These are phyloP conservation scores for Starmerella floris DNA, from an alignment of 805 yeast genomes.

Conservation along the genomic window DNA sequence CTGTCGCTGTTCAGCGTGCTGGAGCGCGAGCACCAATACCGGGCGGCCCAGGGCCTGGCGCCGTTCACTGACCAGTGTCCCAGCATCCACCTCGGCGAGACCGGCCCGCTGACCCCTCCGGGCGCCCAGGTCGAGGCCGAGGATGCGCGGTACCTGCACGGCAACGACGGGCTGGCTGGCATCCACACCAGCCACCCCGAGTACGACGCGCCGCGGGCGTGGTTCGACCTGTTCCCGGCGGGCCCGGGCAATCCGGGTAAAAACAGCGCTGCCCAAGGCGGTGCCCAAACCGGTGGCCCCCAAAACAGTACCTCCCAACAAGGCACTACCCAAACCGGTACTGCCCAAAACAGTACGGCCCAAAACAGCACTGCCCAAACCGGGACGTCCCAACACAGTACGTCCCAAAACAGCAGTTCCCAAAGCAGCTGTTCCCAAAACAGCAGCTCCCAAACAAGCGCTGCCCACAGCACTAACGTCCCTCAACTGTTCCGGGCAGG, in stretches of 20 bases:
- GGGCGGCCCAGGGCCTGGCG: slow-evolving; percentile 18
- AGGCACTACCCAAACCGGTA: not conserved
- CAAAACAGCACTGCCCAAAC: not conserved
- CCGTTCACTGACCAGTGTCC: slow-evolving; percentile 26
- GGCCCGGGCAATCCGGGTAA: not conserved
- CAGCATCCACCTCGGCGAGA: slow-evolving; percentile 27
- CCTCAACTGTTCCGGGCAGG: slow-evolving; percentile 22
- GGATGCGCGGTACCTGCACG: slow-evolving; percentile 33
- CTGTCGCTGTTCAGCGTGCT: slow-evolving; percentile 29
- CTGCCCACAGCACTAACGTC: not conserved
- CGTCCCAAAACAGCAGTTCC: too few species aligned
- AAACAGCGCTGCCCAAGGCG: slow-evolving; percentile 3
- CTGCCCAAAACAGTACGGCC: not conserved
- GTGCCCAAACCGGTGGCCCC: slow-evolving; percentile 7
- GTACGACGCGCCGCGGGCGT: slow-evolving; percentile 25
- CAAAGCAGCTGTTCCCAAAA: too few species aligned
- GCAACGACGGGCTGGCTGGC: slow-evolving; percentile 32
- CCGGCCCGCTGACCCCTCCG: slow-evolving; percentile 8
- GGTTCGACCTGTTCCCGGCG: slow-evolving; percentile 22
- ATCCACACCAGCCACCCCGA: slow-evolving; percentile 28
- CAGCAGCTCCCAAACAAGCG: not conserved
- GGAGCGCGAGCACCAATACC: slow-evolving; percentile 23
- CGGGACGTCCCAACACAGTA: slow-evolving; percentile 8
- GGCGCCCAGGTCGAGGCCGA: not conserved
- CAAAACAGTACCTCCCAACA: too few species aligned